Evolutionary conservation across 2,329 filamentous ascomycete species (phyloP).

Genomic region (Aspergillus ustus): DNA sequence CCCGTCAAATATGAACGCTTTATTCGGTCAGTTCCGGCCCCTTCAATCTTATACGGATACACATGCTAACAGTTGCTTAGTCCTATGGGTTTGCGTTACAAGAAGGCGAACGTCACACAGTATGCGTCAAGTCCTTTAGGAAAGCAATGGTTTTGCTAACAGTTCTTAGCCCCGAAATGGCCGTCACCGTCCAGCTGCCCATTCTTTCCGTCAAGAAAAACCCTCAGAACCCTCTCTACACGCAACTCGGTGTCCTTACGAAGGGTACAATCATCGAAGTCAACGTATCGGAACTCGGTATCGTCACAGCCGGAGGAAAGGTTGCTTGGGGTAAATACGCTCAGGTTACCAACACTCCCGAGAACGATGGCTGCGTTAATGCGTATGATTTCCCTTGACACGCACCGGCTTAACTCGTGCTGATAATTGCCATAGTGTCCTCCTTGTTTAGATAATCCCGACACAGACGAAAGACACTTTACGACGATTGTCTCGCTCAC

Average conservation of each 20-base stretch:
- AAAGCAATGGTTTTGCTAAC: slow-evolving; percentile 10
- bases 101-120: slow-evolving; percentile 72
- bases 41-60: not conserved
- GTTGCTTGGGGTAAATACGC: slow-evolving; percentile 90
- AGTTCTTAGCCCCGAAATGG: slow-evolving; percentile 65
- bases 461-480: not conserved
- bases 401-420: not conserved
- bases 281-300: slow-evolving; percentile 87
- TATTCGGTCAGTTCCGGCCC: slow-evolving; percentile 53
- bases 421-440: slow-evolving; percentile 15
- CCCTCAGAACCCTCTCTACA: slow-evolving; percentile 87
- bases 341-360: slow-evolving; percentile 62
- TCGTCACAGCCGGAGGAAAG: slow-evolving; percentile 90
- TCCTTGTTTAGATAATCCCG: slow-evolving; percentile 23
- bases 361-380: slow-evolving; percentile 68
- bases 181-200: slow-evolving; percentile 84
- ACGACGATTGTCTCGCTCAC: not conserved
- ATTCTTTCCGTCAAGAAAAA: slow-evolving; percentile 83
- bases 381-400: slow-evolving; percentile 43
- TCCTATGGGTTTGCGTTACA: slow-evolving; percentile 78
- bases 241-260: slow-evolving; percentile 86
- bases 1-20: slow-evolving; percentile 79
- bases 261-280: slow-evolving; percentile 88
- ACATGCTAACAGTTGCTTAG: slow-evolving; percentile 13
- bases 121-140: slow-evolving; percentile 29